A percentile compares a stretch with the other conserved stretches of the same genome.
phyloP scores from a whole-genome alignment of 345 rosid genomes.

The Firmiana major region DNA sequence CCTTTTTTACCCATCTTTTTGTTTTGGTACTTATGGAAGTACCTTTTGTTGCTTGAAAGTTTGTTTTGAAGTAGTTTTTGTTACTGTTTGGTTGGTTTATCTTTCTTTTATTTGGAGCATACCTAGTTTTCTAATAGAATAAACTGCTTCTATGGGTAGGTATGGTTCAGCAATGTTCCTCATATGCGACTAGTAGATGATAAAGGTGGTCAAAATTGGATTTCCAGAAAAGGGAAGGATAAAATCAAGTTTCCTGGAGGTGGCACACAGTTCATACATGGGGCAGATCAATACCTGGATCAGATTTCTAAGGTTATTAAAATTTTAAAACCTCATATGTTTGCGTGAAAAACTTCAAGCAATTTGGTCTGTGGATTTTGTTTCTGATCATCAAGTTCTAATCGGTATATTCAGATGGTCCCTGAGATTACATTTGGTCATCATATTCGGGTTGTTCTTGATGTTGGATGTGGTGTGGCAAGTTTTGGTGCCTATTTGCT shows the following conservation, averaged over 20 bases:
- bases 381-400: conserved; percentile 18
- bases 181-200: conserved; percentile 84
- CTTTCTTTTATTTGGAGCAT: neutral
- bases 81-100: neutral
- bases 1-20: neutral
- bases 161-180: conserved; percentile 90
- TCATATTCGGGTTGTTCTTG: conserved; percentile 68
- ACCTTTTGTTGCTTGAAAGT: neutral
- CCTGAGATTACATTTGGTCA: conserved; percentile 73
- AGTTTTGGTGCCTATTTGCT: conserved; percentile 97
- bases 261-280: conserved; percentile 96
- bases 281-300: conserved; percentile 85
- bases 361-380: neutral
- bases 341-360: neutral
- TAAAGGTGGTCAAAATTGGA: conserved; percentile 98
- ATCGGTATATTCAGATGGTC: conserved; percentile 56
- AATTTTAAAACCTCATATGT: neutral
- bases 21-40: neutral
- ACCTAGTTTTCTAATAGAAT: conserved; percentile 11
- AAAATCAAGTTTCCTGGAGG: conserved; percentile 96
- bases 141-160: conserved; percentile 39
- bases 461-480: conserved; percentile 96
- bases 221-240: conserved; percentile 48
- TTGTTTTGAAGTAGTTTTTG: neutral
- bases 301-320: conserved; percentile 67